Evolutionary conservation across 192 early-diverging fungal species (phyloP).

Genomic region (Coemansia sp.): DNA sequence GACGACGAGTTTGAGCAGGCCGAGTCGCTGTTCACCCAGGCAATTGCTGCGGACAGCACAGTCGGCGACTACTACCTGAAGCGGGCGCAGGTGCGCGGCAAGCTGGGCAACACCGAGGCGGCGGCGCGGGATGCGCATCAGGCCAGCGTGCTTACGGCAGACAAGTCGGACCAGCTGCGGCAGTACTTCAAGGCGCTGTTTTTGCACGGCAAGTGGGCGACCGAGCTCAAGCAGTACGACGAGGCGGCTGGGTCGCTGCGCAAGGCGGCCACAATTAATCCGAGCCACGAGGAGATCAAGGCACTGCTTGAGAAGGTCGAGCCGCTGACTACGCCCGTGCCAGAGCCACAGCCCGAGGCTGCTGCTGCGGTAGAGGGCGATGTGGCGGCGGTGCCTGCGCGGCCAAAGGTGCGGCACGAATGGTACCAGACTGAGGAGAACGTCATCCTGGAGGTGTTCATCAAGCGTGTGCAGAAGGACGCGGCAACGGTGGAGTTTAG

Average conservation of each 20-base stretch:
- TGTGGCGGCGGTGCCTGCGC: slow-evolving; percentile 3
- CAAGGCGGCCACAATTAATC: slow-evolving; percentile 60
- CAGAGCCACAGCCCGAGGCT: slow-evolving; percentile 10
- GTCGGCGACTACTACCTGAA: slow-evolving; percentile 65
- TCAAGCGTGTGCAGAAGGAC: slow-evolving; percentile 81
- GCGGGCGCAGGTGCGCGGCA: slow-evolving; percentile 62
- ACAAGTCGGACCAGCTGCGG: slow-evolving; percentile 47
- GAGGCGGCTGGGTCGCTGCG: slow-evolving; percentile 59
- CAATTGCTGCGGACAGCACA: slow-evolving; percentile 61
- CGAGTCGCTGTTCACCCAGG: slow-evolving; percentile 64
- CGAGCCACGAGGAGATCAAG: slow-evolving; percentile 47
- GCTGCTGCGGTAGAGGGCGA: not conserved
- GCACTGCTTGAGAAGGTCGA: slow-evolving; percentile 38
- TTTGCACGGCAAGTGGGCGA: slow-evolving; percentile 59
- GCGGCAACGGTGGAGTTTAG: slow-evolving; percentile 67
- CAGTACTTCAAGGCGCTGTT: slow-evolving; percentile 67
- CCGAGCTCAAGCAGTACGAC: slow-evolving; percentile 57
- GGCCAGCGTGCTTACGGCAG: slow-evolving; percentile 57
- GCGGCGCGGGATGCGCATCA: slow-evolving; percentile 67
- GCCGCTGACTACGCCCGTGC: slow-evolving; percentile 42
- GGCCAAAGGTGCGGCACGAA: slow-evolving; percentile 71
- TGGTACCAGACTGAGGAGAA: slow-evolving; percentile 95
- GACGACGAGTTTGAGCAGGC: slow-evolving; percentile 77
- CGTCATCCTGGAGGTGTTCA: slow-evolving; percentile 87
- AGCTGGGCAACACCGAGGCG: slow-evolving; percentile 58